These are phyloP conservation scores for Ministeria vibrans DNA, from an alignment of 78 protist genomes.

Conservation along the genomic window DNA sequence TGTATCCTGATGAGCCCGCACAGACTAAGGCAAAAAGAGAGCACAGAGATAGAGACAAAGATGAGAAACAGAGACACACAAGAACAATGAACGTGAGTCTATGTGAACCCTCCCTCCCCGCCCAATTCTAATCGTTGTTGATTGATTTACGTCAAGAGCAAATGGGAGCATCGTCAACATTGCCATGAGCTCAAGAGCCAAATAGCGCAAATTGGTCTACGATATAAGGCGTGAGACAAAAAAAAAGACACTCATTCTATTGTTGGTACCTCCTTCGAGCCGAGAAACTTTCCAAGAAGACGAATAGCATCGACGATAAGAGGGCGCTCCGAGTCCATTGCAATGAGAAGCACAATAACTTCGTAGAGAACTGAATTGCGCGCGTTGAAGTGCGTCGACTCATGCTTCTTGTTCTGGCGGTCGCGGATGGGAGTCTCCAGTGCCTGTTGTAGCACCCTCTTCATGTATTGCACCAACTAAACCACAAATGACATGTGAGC, in stretches of 20 bases:
- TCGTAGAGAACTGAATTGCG: constrained; percentile 85
- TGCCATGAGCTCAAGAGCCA: constrained; percentile 78
- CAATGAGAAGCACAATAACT: constrained; percentile 78
- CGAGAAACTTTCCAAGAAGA: constrained; percentile 69
- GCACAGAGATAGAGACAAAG: neutral
- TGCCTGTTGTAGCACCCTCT: neutral
- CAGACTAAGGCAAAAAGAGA: neutral
- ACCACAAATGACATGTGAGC: no score
- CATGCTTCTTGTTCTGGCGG: neutral
- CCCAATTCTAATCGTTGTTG: constrained; percentile 18
- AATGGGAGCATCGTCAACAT: constrained; percentile 4
- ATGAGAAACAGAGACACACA: neutral
- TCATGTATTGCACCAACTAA: neutral
- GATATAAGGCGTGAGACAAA: no score
- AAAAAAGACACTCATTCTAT: no score
- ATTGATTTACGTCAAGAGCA: constrained; percentile 1
- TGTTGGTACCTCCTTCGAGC: constrained; percentile 78
- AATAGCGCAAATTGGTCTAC: constrained; percentile 84
- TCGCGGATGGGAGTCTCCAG: neutral
- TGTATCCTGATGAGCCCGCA: neutral
- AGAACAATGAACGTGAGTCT: no score
- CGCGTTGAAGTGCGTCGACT: constrained; percentile 72
- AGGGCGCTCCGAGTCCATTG: constrained; percentile 54
- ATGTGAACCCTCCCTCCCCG: neutral
- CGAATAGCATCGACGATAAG: constrained; percentile 40